A percentile compares a stretch with the other conserved stretches of the same genome.
These are phyloP conservation scores for Aspergillus fumigatus DNA, from an alignment of 2,329 filamentous ascomycete species.

Conservation along the genomic window DNA sequence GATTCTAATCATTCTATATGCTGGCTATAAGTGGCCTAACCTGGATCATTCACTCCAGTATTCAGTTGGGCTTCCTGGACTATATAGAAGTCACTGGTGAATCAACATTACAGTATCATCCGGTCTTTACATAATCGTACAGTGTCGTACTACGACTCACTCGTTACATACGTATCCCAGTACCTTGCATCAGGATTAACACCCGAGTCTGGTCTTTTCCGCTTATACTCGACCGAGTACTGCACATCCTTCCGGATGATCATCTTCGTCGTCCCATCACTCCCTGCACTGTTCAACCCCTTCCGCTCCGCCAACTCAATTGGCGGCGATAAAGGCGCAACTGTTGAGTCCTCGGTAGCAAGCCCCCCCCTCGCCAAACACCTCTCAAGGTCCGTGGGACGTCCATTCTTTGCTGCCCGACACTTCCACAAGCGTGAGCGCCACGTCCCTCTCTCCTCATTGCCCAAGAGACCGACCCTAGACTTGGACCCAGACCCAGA, in stretches of 20 bases:
- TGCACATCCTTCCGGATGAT: conserved; percentile 32
- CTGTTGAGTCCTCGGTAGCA: not conserved
- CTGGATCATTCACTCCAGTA: not conserved
- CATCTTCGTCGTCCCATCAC: conserved; percentile 21
- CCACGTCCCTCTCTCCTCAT: not conserved
- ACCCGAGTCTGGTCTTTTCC: not conserved
- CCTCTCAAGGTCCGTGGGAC: not conserved
- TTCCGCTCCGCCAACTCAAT: conserved; percentile 12
- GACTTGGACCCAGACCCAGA: conserved; percentile 5
- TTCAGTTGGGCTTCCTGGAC: not conserved
- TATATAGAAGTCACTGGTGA: not conserved
- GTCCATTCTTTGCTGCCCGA: not conserved
- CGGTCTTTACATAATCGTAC: not conserved
- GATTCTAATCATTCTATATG: not conserved
- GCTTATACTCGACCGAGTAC: conserved; percentile 26
- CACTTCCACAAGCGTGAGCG: not conserved
- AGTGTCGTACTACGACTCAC: not conserved
- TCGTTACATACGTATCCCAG: conserved; percentile 12
- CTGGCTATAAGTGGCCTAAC: not conserved
- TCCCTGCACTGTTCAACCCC: conserved; percentile 4
- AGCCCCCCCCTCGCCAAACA: not conserved
- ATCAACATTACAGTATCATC: not conserved
- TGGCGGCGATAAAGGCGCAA: not conserved
- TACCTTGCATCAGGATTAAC: conserved; percentile 12
- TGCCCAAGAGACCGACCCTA: not conserved